A percentile compares a stretch with the other conserved stretches of the same genome.
Evolutionary conservation across 305 asterid genomes (phyloP).

Genomic region (Lippia alba): DNA sequence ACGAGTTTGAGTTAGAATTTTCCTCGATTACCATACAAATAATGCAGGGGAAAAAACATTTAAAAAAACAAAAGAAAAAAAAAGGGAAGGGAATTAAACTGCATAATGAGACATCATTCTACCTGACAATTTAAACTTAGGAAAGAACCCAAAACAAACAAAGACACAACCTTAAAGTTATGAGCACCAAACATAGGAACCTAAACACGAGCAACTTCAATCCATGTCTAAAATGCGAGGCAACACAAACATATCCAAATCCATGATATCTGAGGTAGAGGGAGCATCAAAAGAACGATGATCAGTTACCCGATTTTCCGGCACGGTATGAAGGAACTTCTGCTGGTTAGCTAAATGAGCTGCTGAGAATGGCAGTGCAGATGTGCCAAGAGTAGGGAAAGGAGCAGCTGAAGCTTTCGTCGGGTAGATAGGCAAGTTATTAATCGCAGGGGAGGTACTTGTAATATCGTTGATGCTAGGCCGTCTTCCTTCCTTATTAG

Average conservation of each 20-base stretch:
- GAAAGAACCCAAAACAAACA: not conserved
- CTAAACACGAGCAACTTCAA: conserved; percentile 8
- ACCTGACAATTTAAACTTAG: not conserved
- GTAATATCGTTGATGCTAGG: conserved; percentile 33
- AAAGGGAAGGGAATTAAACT: no score
- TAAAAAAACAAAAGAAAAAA: no score
- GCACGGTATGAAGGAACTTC: not conserved
- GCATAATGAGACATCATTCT: not conserved
- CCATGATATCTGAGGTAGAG: conserved; percentile 11
- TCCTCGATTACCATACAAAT: not conserved
- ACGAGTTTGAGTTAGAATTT: no score
- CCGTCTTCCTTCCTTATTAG: conserved; percentile 25
- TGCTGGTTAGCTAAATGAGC: conserved; percentile 11
- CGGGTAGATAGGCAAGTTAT: conserved; percentile 14
- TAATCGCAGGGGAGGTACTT: conserved; percentile 14
- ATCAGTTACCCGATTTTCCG: not conserved
- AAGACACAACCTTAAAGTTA: not conserved
- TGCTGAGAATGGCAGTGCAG: not conserved
- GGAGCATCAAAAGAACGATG: not conserved
- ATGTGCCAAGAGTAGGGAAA: not conserved
- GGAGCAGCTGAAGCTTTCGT: conserved; percentile 7
- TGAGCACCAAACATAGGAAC: not conserved
- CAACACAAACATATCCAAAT: conserved; percentile 28
- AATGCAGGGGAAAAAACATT: not conserved
- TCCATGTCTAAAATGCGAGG: conserved; percentile 29